phyloP scores from a whole-genome alignment of 768 basidiomycete species.

The Suillus clintonianus region DNA sequence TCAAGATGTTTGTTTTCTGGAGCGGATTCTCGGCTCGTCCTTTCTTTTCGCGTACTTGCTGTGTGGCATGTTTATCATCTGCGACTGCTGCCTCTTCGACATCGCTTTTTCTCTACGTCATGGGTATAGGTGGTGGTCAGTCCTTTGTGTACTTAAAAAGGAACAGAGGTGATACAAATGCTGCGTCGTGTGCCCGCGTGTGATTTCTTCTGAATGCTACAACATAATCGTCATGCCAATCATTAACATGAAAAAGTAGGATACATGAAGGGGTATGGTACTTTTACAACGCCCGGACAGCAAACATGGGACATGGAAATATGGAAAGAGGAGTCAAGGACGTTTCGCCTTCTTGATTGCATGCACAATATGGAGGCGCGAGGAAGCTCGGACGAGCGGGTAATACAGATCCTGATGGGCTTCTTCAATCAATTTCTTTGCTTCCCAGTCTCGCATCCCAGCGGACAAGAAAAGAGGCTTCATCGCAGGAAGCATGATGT shows the following conservation, averaged over 20 bases:
- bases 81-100: constrained; percentile 39
- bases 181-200: constrained; percentile 33
- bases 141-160: constrained; percentile 53
- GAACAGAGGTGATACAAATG: constrained; percentile 64
- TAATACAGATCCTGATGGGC: constrained; percentile 70
- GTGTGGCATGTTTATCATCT: constrained; percentile 37
- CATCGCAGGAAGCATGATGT: constrained; percentile 63
- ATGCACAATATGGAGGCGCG: constrained; percentile 60
- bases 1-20: constrained; percentile 28
- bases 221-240: constrained; percentile 15
- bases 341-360: constrained; percentile 38
- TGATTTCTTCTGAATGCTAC: constrained; percentile 31
- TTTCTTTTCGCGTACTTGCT: constrained; percentile 44
- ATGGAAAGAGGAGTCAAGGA: background rate
- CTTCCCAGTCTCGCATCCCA: constrained; percentile 54
- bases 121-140: constrained; percentile 55
- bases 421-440: constrained; percentile 56
- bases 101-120: constrained; percentile 34
- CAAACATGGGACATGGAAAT: background rate
- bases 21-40: constrained; percentile 50
- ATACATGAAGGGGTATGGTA: constrained; percentile 21
- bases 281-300: constrained; percentile 24
- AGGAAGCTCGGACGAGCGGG: constrained; percentile 50
- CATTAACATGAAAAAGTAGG: constrained; percentile 52
- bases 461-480: constrained; percentile 57